Base-by-base conservation (phyloP, 495 filamentous ascomycete species). In the Aspergillus kassunensis region DNA sequence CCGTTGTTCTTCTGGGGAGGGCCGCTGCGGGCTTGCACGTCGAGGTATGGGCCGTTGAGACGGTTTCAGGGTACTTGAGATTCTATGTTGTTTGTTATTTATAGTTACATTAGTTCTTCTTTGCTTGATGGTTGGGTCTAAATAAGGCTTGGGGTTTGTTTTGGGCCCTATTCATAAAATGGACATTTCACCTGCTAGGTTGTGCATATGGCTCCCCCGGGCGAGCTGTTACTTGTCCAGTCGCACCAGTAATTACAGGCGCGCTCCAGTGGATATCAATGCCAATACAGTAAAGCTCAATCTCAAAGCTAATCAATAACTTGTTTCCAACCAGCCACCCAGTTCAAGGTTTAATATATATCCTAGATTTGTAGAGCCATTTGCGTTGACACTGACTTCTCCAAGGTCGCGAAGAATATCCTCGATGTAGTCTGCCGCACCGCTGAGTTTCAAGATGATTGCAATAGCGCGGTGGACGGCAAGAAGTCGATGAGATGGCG, bases 391-490 rank as follows among this genome's bases (percentile, higher is more conserved):
- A 57, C 51, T 34, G 15, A 55, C 40, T 33, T 66, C 51, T 37
- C 67, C 63, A 34, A 66, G 45, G 41, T 68, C 67, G 10, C 57
- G 56, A 52, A 68, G 60, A 16, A 69, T 56, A 23, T 45, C 51
- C 18, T 69, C 62, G 39, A 70, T 65, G 57, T 72, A 70, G 21
- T 56, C 58, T 21, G 64, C 64, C 3, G 66, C 67, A 44, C 57
- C 69, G 24, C 65, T 66, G 20, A 70, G 55, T 30, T 65, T 61
- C 36, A 72, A 50, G 39, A 72, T 72, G 44, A 40, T 51, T 15
- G 59, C 56, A 47, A 67, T 66, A 19, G 65, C 69, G 53, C 61
- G 53, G 51, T 72, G 67, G 34, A 72, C 44, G 24, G 35, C 47
- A n/a, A 69, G 65, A 29, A 69, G 67, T 44, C 58, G 53, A 57